Conservation (phyloP, 129 eudicot genomes). For the sunflower (Helianthus annuus) region HanXRQr2.0-SUNRISE NC_035449.2:171084469-171084968, state of each 20-base stretch:
- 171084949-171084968: conserved; percentile 39
- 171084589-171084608: conserved; percentile 94
- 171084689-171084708: not conserved
- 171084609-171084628: conserved; percentile 99
- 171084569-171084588: conserved; percentile 96
- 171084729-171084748: not conserved
- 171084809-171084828: conserved; percentile 79
- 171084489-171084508: conserved; percentile 15
- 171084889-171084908: conserved; percentile 5
- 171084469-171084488: conserved; percentile 7
- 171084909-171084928: not conserved
- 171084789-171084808: not conserved
- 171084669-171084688: conserved; percentile 18
- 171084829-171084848: conserved; percentile 87
- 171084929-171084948: not conserved
- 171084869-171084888: conserved; percentile 64
- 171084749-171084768: not conserved
- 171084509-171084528: not conserved
- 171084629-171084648: conserved; percentile 97
- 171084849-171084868: conserved; percentile 80
- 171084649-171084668: conserved; percentile 20
- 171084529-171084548: conserved; percentile 7
- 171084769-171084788: not conserved
- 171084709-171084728: not conserved
- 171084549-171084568: conserved; percentile 14